Base-by-base conservation (phyloP, 2,329 filamentous ascomycete species). In the Clonostachys sp. region DNA sequence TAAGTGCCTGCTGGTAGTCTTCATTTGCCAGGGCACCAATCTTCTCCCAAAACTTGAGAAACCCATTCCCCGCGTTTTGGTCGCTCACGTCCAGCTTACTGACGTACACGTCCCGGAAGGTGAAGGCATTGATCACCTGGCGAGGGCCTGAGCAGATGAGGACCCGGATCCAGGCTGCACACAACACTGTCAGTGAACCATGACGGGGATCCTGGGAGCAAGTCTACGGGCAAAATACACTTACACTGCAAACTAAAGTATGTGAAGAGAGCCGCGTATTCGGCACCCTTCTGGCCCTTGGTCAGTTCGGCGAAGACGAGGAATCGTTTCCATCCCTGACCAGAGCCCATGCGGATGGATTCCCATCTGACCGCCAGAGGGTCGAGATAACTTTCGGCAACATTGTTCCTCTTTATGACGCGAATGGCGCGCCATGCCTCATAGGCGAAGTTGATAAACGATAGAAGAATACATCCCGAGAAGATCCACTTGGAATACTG, bases 401-500 rank as follows among this genome's bases (percentile, higher is more conserved):
- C 87, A 53, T 91, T 91, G 47, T 89, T 89, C 49, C 89, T 82
- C 56, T 77, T 84, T 64, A 97, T 95, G 45, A 95, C 89, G 42
- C 86, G 83, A 51, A 86, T 71, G 24, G 92, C 91, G 46, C 87
- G 82, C 43, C 95, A 62, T 71, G 89, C 90, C 66, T 95, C 88
- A 59, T 87, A 94, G 14, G 71, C 75, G 30, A 95, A 77, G 55
- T 97, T 88, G 53, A 90, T 72, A 64, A 92, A 91, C 10, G 91
- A 97, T 35, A 94, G 75, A 53, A 97, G 86, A 61, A 99, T 97
- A 64, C 91, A 96, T 48, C 83, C 81, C 30, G 89, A 87, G 64
- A 97, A 99, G 63, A 99, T 91, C 91, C 91, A 96, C 71, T 94
- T 95, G 12, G 90, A 87, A 46, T 92, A 80, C 44, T 81, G 72